Percentiles rank a stretch among this genome's conserved stretches.
Evolutionary conservation across 2,329 filamentous ascomycete genomes (phyloP).

Genomic region (Parastagonospora nodorum): DNA sequence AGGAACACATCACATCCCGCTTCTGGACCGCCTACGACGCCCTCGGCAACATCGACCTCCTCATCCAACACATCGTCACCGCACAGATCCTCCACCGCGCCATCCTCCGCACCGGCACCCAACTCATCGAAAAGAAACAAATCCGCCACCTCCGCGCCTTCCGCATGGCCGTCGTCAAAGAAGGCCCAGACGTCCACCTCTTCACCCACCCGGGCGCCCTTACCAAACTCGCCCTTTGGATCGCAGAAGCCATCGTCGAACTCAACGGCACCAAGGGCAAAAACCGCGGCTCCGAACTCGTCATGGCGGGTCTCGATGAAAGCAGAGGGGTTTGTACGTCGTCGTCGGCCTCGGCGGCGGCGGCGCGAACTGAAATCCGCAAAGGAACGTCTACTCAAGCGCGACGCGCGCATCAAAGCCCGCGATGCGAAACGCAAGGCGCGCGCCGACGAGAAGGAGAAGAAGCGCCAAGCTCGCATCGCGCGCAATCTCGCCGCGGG

Average conservation of each 20-base stretch:
- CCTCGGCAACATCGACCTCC: slow-evolving; percentile 64
- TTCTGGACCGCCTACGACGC: slow-evolving; percentile 67
- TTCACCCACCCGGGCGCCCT: slow-evolving; percentile 93
- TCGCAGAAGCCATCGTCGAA: slow-evolving; percentile 88
- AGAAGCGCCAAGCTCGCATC: slow-evolving; percentile 57
- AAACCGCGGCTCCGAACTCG: slow-evolving; percentile 77
- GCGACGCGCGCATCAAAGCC: slow-evolving; percentile 66
- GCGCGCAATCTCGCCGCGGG: slow-evolving; percentile 55
- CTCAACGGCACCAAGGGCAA: slow-evolving; percentile 77
- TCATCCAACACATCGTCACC: slow-evolving; percentile 76
- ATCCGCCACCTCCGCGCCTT: slow-evolving; percentile 92
- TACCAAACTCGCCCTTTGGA: slow-evolving; percentile 92
- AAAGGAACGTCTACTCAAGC: slow-evolving; percentile 67
- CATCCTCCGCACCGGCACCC: slow-evolving; percentile 90
- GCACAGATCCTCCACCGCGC: slow-evolving; percentile 90
- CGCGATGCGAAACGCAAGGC: slow-evolving; percentile 53
- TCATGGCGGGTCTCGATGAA: slow-evolving; percentile 89
- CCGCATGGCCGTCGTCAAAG: slow-evolving; percentile 93
- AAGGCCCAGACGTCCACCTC: slow-evolving; percentile 86
- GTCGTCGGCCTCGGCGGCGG: slow-evolving; percentile 92
- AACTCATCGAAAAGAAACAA: slow-evolving; percentile 89
- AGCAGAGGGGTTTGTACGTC: slow-evolving; percentile 83
- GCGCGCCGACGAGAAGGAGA: slow-evolving; percentile 66
- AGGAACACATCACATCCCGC: slow-evolving; percentile 55
- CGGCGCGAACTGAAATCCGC: slow-evolving; percentile 67